phyloP scores from a whole-genome alignment of 2,329 filamentous ascomycete species.

The Botrytis pseudocinerea region DNA sequence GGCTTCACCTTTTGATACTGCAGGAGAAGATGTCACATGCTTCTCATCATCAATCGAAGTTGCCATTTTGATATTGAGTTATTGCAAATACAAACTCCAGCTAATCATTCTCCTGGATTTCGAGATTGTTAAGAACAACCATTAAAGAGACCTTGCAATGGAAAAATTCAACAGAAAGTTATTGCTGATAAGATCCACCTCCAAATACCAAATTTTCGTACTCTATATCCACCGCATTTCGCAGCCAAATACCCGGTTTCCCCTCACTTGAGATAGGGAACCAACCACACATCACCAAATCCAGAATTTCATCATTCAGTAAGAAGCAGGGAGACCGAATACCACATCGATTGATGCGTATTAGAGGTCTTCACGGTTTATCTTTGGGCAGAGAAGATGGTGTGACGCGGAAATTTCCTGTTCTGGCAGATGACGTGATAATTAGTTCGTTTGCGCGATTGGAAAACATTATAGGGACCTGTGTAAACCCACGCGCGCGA shows the following conservation, averaged over 20 bases:
- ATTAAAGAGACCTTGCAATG: background rate
- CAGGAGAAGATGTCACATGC: conserved; percentile 19
- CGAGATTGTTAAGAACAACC: background rate
- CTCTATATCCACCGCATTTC: background rate
- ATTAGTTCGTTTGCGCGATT: conserved; percentile 17
- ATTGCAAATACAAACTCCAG: background rate
- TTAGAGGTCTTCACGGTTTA: background rate
- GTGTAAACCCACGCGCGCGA: background rate
- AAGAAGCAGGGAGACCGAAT: conserved; percentile 4
- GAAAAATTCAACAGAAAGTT: background rate
- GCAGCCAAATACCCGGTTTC: conserved; percentile 1
- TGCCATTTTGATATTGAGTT: conserved; percentile 15
- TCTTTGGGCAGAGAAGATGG: conserved; percentile 18
- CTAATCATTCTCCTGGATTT: background rate
- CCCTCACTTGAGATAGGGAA: conserved; percentile 10
- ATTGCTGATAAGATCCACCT: background rate
- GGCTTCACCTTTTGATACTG: background rate
- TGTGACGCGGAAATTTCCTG: conserved; percentile 26
- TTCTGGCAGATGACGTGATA: conserved; percentile 33
- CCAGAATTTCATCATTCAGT: background rate
- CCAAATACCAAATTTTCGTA: background rate
- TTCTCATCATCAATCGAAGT: conserved; percentile 29
- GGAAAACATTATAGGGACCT: background rate
- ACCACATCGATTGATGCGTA: background rate
- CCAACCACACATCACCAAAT: conserved; percentile 10